Evolutionary conservation across 192 early-diverging fungal genomes (phyloP).

Genomic region (Coemansia sp.): DNA sequence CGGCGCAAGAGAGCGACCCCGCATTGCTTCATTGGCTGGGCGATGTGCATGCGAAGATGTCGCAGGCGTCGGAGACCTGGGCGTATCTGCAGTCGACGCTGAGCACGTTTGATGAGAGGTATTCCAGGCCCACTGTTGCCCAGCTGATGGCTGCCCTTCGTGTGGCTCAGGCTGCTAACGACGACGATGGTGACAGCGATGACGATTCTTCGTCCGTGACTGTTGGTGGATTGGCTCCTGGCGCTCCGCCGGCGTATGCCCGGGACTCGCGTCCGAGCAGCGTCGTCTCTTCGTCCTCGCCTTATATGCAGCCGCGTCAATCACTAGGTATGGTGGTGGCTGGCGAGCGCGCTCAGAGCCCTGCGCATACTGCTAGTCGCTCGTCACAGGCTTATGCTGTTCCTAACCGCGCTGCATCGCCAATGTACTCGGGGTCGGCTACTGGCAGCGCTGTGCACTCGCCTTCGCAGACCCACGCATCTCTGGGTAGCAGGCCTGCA

Average conservation of each 20-base stretch:
- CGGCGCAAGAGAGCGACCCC: constrained; percentile 16
- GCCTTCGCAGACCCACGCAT: constrained; percentile 10
- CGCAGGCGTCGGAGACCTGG: constrained; percentile 43
- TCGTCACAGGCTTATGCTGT: constrained; percentile 11
- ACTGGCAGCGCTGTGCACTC: constrained; percentile 19
- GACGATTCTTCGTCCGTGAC: constrained; percentile 3
- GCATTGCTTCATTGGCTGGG: constrained; percentile 24
- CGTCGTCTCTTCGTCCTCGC: constrained; percentile 21
- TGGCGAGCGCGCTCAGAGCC: constrained; percentile 22
- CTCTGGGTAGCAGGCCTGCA: background rate
- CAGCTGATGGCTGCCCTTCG: constrained; percentile 37
- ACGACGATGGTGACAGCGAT: constrained; percentile 26
- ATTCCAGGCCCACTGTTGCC: constrained; percentile 13
- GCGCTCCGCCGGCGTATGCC: background rate
- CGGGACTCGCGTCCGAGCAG: constrained; percentile 24
- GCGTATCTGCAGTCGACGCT: constrained; percentile 34
- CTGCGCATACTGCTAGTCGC: constrained; percentile 4
- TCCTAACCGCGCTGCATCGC: constrained; percentile 20
- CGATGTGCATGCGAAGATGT: constrained; percentile 22
- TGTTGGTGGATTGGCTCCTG: constrained; percentile 2
- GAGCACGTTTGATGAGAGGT: background rate
- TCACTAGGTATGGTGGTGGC: background rate
- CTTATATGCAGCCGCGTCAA: constrained; percentile 26
- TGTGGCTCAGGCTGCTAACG: constrained; percentile 15
- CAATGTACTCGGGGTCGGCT: constrained; percentile 11